Evolutionary conservation across 2,329 filamentous ascomycete species (phyloP).

Genomic region (Beauveria sp.): DNA sequence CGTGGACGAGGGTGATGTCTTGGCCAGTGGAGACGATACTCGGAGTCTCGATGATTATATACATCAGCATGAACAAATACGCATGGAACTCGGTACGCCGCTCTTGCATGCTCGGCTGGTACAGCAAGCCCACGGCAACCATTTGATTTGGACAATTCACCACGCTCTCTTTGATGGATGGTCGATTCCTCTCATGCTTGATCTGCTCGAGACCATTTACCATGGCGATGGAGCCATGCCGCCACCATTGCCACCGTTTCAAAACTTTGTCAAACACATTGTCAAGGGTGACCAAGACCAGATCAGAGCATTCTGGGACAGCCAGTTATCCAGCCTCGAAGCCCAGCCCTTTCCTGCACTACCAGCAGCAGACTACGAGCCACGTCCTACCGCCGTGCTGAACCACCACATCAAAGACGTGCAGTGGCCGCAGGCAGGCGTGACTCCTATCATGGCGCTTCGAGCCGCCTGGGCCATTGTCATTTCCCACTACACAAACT

Average conservation of each 20-base stretch:
- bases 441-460: conserved; percentile 41
- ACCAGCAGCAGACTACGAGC: conserved; percentile 40
- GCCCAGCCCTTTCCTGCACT: conserved; percentile 30
- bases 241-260: background rate
- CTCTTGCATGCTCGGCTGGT: conserved; percentile 28
- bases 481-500: conserved; percentile 38
- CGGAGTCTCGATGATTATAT: background rate
- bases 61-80: background rate
- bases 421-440: background rate
- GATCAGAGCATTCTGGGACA: conserved; percentile 30
- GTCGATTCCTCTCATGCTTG: conserved; percentile 11
- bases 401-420: conserved; percentile 23
- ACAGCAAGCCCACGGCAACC: background rate
- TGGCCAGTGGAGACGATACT: conserved; percentile 2
- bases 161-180: conserved; percentile 14
- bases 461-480: conserved; percentile 47
- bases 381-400: conserved; percentile 28
- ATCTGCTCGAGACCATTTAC: conserved; percentile 7
- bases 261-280: conserved; percentile 33
- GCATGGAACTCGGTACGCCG: conserved; percentile 23
- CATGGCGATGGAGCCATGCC: background rate
- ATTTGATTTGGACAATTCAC: conserved; percentile 12
- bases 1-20: conserved; percentile 25
- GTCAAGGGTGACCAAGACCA: conserved; percentile 20
- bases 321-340: conserved; percentile 29